A percentile compares a stretch with the other conserved stretches of the same genome.
Conservation (phyloP, 306 rosid species). For the Medicago lupulina region DNA sequence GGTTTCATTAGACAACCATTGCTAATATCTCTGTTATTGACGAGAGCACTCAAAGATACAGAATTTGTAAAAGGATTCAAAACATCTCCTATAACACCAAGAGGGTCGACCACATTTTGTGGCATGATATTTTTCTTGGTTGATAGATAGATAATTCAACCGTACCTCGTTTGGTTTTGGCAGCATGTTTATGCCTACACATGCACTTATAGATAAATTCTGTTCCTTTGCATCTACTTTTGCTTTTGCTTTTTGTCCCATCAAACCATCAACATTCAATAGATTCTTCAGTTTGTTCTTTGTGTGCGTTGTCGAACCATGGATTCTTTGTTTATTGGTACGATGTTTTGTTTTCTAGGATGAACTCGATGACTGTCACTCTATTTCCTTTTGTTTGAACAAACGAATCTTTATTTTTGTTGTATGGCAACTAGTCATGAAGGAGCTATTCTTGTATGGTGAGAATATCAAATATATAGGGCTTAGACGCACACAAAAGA, state of each 20-base stretch:
- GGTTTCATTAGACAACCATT: slow-evolving; percentile 44
- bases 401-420: not conserved
- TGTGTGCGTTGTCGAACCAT: slow-evolving; percentile 2
- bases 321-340: not conserved
- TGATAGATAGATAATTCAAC: not conserved
- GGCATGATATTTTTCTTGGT: slow-evolving; percentile 32
- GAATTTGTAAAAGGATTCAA: slow-evolving; percentile 47
- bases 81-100: slow-evolving; percentile 52
- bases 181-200: not conserved
- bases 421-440: not conserved
- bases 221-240: not conserved
- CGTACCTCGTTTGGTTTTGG: not conserved
- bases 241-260: not conserved
- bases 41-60: slow-evolving; percentile 12
- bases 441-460: not conserved
- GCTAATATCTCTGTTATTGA: slow-evolving; percentile 45
- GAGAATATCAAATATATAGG: no score
- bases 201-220: not conserved
- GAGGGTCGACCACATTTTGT: slow-evolving; percentile 33
- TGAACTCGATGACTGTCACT: not conserved
- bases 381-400: not conserved
- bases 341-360: slow-evolving; percentile 3
- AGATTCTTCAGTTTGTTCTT: not conserved
- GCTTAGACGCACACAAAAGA: no score
- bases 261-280: not conserved